Evolutionary conservation across 768 basidiomycete genomes (phyloP).

Genomic region (Chalciporus chontae): DNA sequence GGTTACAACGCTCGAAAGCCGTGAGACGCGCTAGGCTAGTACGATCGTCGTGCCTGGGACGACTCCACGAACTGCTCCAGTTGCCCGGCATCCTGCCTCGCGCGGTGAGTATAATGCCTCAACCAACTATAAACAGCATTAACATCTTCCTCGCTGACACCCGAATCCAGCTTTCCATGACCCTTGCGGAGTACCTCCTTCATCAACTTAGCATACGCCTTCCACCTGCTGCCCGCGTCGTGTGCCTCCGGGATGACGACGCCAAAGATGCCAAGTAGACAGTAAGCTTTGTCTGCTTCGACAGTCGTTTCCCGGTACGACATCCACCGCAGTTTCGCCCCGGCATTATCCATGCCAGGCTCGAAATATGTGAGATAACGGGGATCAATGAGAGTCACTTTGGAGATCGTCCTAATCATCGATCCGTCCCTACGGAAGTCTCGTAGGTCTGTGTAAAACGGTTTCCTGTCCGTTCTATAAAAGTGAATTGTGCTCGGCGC

Average conservation of each 20-base stretch:
- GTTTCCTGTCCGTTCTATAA: slow-evolving; percentile 1
- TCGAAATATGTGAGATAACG: not conserved
- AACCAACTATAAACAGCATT: not conserved
- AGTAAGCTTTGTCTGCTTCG: slow-evolving; percentile 5
- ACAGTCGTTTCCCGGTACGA: slow-evolving; percentile 1
- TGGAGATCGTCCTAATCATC: not conserved
- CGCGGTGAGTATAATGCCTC: not conserved
- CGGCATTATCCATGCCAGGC: slow-evolving; percentile 3
- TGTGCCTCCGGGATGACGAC: slow-evolving; percentile 1
- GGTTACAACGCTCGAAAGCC: too few relatives aligned
- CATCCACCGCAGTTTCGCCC: not conserved
- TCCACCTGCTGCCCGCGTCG: not conserved
- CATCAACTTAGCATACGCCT: not conserved
- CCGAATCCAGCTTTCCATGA: not conserved
- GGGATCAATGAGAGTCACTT: not conserved
- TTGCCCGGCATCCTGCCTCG: not conserved
- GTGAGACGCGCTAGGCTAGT: not conserved
- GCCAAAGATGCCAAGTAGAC: slow-evolving; percentile 5
- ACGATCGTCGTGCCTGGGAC: not conserved
- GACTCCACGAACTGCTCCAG: not conserved
- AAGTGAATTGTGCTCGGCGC: slow-evolving; percentile 6
- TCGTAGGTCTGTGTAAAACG: not conserved
- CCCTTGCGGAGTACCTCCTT: not conserved
- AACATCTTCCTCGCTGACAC: not conserved
- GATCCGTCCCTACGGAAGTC: not conserved